Base-by-base conservation (phyloP, 2,329 filamentous ascomycete species). In the Capronia americana region DNA sequence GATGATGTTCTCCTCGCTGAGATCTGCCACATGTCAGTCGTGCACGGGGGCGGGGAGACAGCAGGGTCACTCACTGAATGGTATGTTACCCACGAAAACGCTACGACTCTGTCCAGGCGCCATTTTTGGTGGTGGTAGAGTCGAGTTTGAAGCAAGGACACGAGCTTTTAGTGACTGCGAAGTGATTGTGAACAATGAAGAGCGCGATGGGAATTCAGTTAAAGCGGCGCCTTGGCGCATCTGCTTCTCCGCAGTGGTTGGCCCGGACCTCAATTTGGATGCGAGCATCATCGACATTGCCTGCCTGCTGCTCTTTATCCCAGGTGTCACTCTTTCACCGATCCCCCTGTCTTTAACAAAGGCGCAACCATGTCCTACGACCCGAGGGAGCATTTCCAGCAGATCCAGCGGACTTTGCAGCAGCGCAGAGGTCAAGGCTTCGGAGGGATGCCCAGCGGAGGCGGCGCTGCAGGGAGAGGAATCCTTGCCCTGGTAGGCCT, bases 1-100 rank as follows among this genome's bases (percentile, higher is more conserved):
- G 76, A 90, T 90, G 74, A 99, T 97, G 77, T 97, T 92, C 78
- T 98, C 93, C 81, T 99, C 95, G 32, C 93, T 96, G 71, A 97
- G 88, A 70, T 94, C 93, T 97, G 74, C n/a, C 65, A 41, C 30
- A 12, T 7, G 64, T 71, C 56, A 71, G 70, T 64, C 44, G 41
- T 17, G 26, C 48, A 14, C 11, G 26, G 30, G 7, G 26, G 26
- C 23, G 17, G 14, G 28, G 24, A 34, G 50, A 26, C 48, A 26
- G 74, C 80, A 71, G 80, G 90, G 89, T 12, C 88, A 90, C 76
- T 89, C 90, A 80, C 92, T 73, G 85, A 87, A 77, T 84, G 92
- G 90, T 87, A 92, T 77, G 73, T 85, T 82, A 65, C 81, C 81
- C 67, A 82, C 72, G 65, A 82, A 83, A 32, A 83, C 79, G 65